A percentile compares a stretch with the other conserved stretches of the same genome.
Conservation (phyloP, 192 early-diverging fungal genomes). For the Coemansia sp. region DNA sequence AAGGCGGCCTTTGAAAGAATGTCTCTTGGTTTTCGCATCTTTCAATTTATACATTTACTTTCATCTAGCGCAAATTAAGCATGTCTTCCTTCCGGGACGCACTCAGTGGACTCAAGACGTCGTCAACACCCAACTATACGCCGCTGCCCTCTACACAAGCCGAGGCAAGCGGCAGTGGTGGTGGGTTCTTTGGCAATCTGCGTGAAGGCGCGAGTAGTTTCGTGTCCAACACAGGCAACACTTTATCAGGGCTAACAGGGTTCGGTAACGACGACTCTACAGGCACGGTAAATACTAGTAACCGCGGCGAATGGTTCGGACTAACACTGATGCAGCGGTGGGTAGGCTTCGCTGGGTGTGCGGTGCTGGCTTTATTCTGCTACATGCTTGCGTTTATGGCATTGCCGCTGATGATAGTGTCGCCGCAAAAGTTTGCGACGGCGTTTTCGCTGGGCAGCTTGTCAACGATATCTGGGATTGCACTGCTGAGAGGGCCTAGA, state of each 20-base stretch:
- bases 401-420: constrained; percentile 63
- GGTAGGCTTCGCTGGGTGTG: constrained; percentile 54
- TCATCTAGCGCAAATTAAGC: not conserved
- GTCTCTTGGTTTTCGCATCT: not conserved
- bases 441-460: constrained; percentile 74
- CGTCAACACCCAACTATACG: constrained; percentile 41
- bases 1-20: not conserved
- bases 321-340: constrained; percentile 57
- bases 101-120: constrained; percentile 53
- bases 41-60: not conserved
- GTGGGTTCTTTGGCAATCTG: constrained; percentile 46
- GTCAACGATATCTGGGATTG: constrained; percentile 56
- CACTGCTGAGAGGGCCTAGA: constrained; percentile 77
- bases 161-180: constrained; percentile 18
- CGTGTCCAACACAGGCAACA: constrained; percentile 35
- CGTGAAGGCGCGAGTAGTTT: constrained; percentile 51
- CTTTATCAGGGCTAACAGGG: constrained; percentile 33
- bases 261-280: constrained; percentile 18
- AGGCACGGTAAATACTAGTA: not conserved
- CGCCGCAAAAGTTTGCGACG: constrained; percentile 77
- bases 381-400: constrained; percentile 61
- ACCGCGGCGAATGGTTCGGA: constrained; percentile 56
- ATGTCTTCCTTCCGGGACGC: constrained; percentile 55
- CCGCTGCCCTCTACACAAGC: constrained; percentile 28
- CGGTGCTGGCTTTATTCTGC: constrained; percentile 55